These are phyloP conservation scores for Ustilago bromivora DNA, from an alignment of 1,284 basidiomycete genomes.

Conservation along the genomic window DNA sequence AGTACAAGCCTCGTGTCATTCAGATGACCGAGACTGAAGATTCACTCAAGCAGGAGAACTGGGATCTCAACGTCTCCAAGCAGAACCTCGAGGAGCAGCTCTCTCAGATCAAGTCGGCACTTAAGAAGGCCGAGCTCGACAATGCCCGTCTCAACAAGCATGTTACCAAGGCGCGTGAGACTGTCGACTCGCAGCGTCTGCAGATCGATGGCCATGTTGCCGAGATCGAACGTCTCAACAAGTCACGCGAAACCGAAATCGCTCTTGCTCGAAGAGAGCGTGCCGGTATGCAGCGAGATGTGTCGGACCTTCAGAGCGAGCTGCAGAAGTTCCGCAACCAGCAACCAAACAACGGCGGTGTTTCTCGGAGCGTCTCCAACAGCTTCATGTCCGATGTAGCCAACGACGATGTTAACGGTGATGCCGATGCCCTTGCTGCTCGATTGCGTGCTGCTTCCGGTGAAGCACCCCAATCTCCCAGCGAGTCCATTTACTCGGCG, in stretches of 20 bases:
- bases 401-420: slow-evolving; percentile 37
- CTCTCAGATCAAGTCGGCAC: slow-evolving; percentile 76
- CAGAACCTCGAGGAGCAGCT: slow-evolving; percentile 86
- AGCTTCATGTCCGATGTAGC: slow-evolving; percentile 51
- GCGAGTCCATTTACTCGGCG: slow-evolving; percentile 48
- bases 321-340: slow-evolving; percentile 71
- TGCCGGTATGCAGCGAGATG: slow-evolving; percentile 88
- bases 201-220: slow-evolving; percentile 82
- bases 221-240: slow-evolving; percentile 80
- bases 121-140: slow-evolving; percentile 82
- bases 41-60: slow-evolving; percentile 96
- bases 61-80: slow-evolving; percentile 93
- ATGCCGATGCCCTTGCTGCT: slow-evolving; percentile 37
- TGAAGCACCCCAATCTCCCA: slow-evolving; percentile 42
- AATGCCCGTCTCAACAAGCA: slow-evolving; percentile 82
- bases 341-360: slow-evolving; percentile 39
- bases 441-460: slow-evolving; percentile 42
- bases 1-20: slow-evolving; percentile 61
- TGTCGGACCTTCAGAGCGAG: slow-evolving; percentile 85
- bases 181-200: slow-evolving; percentile 85
- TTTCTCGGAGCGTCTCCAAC: slow-evolving; percentile 51
- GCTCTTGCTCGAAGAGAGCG: slow-evolving; percentile 87
- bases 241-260: slow-evolving; percentile 90
- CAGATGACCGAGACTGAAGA: slow-evolving; percentile 66
- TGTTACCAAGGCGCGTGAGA: slow-evolving; percentile 80